phyloP scores from a whole-genome alignment of 179 eudicot species.

The Nepenthes alata region DNA sequence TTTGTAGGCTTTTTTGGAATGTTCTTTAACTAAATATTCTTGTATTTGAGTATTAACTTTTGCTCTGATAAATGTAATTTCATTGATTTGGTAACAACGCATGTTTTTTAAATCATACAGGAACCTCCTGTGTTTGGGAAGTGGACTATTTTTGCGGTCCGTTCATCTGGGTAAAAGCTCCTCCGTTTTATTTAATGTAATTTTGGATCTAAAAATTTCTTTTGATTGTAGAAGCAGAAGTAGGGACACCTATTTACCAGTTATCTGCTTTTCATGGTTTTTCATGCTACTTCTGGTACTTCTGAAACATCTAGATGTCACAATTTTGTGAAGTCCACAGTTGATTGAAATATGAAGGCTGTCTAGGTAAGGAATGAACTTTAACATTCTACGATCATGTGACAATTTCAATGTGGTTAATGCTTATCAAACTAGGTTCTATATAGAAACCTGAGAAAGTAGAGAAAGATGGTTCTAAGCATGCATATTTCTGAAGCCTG shows the following conservation, averaged over 20 bases:
- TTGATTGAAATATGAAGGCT: too few species aligned
- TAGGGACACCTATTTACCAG: neutral
- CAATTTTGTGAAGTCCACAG: too few species aligned
- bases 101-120: conserved; percentile 20
- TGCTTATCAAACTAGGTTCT: too few species aligned
- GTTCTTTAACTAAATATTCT: neutral
- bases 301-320: too few species aligned
- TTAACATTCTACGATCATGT: too few species aligned
- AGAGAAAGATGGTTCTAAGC: too few species aligned
- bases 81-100: conserved; percentile 1
- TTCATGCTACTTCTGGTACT: too few species aligned
- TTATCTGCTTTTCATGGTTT: neutral
- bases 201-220: conserved; percentile 1
- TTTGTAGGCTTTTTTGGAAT: too few species aligned
- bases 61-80: neutral
- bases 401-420: too few species aligned
- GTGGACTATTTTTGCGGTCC: conserved; percentile 52
- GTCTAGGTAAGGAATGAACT: too few species aligned
- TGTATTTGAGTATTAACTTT: neutral
- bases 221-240: neutral
- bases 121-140: conserved; percentile 75
- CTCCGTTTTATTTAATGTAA: conserved; percentile 2
- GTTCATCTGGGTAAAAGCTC: conserved; percentile 51
- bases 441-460: too few species aligned
- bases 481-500: too few species aligned